Evolutionary conservation across 169 alveolate genomes (phyloP), one percentile per base, ranked within the genome.

Genomic region (Eimeria acervulina): DNA sequence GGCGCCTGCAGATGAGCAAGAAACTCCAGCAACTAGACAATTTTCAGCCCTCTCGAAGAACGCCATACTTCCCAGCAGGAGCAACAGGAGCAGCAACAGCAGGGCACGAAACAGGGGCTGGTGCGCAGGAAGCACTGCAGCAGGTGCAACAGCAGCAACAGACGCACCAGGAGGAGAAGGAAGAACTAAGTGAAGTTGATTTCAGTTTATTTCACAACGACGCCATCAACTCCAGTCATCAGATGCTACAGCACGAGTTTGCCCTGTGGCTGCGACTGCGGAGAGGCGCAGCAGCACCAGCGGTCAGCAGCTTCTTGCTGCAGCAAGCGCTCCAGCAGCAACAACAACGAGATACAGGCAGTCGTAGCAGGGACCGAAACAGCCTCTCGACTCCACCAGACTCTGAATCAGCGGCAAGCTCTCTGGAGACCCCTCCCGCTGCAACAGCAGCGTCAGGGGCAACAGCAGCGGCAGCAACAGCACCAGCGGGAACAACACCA

Each of bases 241-340:
- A 36, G 59, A 83, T 94, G n/a, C 80, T 83, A 51, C 68, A 83
- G 78, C 89, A 94, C 72, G 96, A 94, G 12, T 84, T 94, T 51
- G 68, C 90, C 5, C 90, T 83, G 72, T 94, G 91, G 95, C 83
- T 78, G 52, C 76, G 63, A 15, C 26, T 70, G 83, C 81, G 96
- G 10, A 33, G 94, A 38, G 94, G 80, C 52, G 59, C 52, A 26
- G 55, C 91, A n/a, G 36, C 91, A 28, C 66, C 52, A 42, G 28
- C 51, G 1, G 72, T 51, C 91, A 51, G 68, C 76, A 0, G 36
- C 47, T 15, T 31, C 36, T 33, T 61, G 81, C 80, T 55, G 93
- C 93, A 42, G 76, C 93, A 33, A 8, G 38, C 51, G 12, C 78
- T 59, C 38, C 61, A 33, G 61, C 93, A 55, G 55, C 76, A 28